Evolutionary conservation across 768 basidiomycete genomes (phyloP).

Genomic region (Trametes cingulata): DNA sequence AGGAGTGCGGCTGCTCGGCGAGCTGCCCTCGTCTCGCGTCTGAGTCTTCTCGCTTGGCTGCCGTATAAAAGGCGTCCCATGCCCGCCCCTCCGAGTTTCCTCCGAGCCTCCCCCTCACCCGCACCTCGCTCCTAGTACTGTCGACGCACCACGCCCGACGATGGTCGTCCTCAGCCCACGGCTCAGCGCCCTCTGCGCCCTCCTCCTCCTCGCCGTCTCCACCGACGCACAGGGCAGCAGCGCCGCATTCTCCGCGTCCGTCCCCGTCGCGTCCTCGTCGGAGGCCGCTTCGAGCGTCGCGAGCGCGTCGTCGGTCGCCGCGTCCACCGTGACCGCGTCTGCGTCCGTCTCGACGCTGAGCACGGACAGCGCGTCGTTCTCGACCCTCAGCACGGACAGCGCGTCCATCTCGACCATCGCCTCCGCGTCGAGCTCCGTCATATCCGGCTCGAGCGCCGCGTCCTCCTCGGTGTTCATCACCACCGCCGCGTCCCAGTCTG

Average conservation of each 20-base stretch:
- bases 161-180: conserved; percentile 19
- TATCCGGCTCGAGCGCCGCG: neutral
- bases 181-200: conserved; percentile 20
- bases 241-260: neutral
- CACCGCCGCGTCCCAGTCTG: conserved; percentile 4
- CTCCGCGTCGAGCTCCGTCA: conserved; percentile 11
- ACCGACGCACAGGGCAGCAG: neutral
- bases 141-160: conserved; percentile 10
- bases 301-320: neutral
- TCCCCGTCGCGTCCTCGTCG: neutral
- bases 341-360: neutral
- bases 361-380: too few relatives aligned
- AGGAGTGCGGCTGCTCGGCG: too few relatives aligned
- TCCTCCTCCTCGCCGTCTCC: conserved; percentile 20
- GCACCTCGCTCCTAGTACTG: neutral
- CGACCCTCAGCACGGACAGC: too few relatives aligned
- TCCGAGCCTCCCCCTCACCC: conserved; percentile 7
- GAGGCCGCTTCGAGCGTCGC: neutral
- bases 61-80: neutral
- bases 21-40: neutral
- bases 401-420: neutral
- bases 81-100: conserved; percentile 1
- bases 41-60: neutral
- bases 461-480: conserved; percentile 7
- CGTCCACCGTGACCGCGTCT: conserved; percentile 1